phyloP scores from a whole-genome alignment of 2,329 filamentous ascomycete genomes.

The Botryosphaeria dothidea region DNA sequence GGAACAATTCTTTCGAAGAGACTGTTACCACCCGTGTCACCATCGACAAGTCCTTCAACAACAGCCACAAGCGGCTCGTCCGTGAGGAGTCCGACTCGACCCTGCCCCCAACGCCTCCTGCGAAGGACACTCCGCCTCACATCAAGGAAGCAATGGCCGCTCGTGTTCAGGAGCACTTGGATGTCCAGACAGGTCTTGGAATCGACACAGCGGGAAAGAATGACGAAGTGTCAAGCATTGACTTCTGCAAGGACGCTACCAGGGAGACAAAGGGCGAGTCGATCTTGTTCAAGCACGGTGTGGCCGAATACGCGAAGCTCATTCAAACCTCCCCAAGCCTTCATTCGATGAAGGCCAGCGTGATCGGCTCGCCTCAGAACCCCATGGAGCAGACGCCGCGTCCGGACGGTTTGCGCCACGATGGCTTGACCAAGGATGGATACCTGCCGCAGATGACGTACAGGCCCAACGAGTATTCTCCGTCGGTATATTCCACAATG shows the following conservation, averaged over 20 bases:
- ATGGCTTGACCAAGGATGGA: constrained; percentile 1
- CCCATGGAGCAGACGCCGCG: neutral
- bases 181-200: neutral
- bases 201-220: neutral
- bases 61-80: neutral
- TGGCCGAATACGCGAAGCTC: constrained; percentile 31
- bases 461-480: constrained; percentile 27
- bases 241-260: neutral
- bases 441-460: constrained; percentile 27
- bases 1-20: neutral
- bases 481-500: constrained; percentile 26
- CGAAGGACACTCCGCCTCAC: constrained; percentile 46
- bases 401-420: neutral
- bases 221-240: constrained; percentile 17
- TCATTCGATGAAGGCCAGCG: constrained; percentile 17
- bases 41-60: neutral
- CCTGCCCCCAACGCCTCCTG: constrained; percentile 41
- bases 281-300: constrained; percentile 19
- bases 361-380: neutral
- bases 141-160: neutral
- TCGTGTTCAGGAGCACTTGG: neutral
- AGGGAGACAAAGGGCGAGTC: neutral
- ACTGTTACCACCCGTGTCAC: neutral
- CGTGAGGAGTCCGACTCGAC: constrained; percentile 21
- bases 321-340: constrained; percentile 25